A percentile compares a stretch with the other conserved stretches of the same genome.
Evolutionary conservation across 148 eudicot genomes (phyloP).

Genomic region (Spergularia bocconei): DNA sequence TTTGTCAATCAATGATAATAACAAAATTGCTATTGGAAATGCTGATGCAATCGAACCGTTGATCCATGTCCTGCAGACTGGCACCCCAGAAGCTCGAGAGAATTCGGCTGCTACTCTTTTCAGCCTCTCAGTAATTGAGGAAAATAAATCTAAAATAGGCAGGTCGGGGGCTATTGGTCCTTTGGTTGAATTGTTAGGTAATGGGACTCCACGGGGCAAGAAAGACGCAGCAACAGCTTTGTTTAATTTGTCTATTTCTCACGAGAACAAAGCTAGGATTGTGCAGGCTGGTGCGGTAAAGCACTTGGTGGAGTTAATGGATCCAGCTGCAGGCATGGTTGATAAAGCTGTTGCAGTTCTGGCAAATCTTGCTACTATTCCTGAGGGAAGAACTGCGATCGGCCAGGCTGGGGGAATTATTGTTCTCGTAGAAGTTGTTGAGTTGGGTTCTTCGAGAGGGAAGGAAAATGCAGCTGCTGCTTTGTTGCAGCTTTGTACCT

Average conservation of each 20-base stretch:
- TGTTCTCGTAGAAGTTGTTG: conserved; percentile 81
- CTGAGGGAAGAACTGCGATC: conserved; percentile 73
- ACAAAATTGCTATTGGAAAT: conserved; percentile 71
- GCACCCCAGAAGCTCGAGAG: conserved; percentile 81
- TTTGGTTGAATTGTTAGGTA: conserved; percentile 73
- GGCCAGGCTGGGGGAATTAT: conserved; percentile 79
- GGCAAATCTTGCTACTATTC: conserved; percentile 80
- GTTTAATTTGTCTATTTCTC: conserved; percentile 78
- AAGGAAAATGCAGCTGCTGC: conserved; percentile 96
- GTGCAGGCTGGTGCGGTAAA: conserved; percentile 84
- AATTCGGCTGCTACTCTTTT: conserved; percentile 95
- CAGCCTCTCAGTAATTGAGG: conserved; percentile 83
- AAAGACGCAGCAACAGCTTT: conserved; percentile 84
- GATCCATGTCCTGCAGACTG: conserved; percentile 74
- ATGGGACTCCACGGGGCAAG: conserved; percentile 84
- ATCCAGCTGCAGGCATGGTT: conserved; percentile 90
- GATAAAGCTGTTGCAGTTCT: conserved; percentile 94
- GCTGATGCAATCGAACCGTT: conserved; percentile 81
- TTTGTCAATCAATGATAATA: conserved; percentile 78
- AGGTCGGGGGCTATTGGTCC: conserved; percentile 80
- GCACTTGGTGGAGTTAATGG: conserved; percentile 80
- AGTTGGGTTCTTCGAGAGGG: conserved; percentile 85
- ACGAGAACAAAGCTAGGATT: conserved; percentile 73
- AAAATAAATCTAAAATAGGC: conserved; percentile 74
- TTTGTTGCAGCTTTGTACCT: conserved; percentile 74